Base-by-base conservation (phyloP, 306 rosid species). In the Castanea mollissima region DNA sequence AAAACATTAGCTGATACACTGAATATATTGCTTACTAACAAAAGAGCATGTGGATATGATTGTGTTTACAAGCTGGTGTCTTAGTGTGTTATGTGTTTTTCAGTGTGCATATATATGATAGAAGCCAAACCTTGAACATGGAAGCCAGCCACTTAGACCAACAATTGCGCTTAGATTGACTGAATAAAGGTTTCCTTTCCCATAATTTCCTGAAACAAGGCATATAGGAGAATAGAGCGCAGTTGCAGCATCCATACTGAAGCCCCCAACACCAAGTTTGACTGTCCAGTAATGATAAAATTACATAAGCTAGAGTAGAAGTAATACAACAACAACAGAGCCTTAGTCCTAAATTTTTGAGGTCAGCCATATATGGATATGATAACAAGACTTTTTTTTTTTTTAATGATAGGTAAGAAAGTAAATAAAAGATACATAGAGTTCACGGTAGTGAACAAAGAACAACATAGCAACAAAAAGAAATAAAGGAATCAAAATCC, bases 241-340 rank as follows among this genome's bases (percentile, higher is more conserved):
- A 62, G 90, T 93, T 25, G 99, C 99, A 80, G 98, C 98, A 80
- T 98, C 99, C 90, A 87, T 91, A 80, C 98, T 93, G 93, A 95
- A 91, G 64, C 99, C 99, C 52, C 98, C 99, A 15, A 95, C 75
- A 71, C 98, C 99, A 31, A 95, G 90, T 87, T 88, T 95, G 85
- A 95, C 99, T 95, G 92, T 41, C 78, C 41, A 51, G 82, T 55
- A 72, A 74, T 13, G 15, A 69, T 23, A 75, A 71, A 38, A 18
- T 51, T 25, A 56, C 67, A 51, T 58, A 27, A 82, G 80, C 54
- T 38, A 65, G 49, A 62, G 63, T 72, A 75, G 35, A 54, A 35
- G 46, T 11, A 68, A 46, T 44, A 44, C 55, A 44, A 38, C 34
- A 49, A 51, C 6, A 69, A 41, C 15, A 55, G 3, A 41, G 11